A percentile compares a stretch with the other conserved stretches of the same genome.
These are phyloP conservation scores for Coemansia furcata DNA, from an alignment of 192 early-diverging fungal species.

Conservation along the genomic window DNA sequence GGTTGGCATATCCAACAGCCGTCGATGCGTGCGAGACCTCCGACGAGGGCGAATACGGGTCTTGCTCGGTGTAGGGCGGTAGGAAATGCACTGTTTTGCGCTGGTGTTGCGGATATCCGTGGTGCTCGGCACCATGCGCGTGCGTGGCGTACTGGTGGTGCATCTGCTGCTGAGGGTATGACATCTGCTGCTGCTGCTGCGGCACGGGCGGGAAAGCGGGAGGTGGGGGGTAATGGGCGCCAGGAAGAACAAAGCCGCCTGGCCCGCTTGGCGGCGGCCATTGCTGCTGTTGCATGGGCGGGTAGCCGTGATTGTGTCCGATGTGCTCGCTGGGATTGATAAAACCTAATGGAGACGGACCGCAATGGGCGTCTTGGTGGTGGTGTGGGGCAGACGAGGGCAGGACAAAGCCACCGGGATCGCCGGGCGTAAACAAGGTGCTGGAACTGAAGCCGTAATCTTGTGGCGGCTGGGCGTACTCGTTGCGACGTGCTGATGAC, in stretches of 20 bases:
- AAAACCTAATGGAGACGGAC: slow-evolving; percentile 29
- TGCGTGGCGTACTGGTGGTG: background rate
- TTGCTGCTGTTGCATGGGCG: slow-evolving; percentile 6
- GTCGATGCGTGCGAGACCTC: background rate
- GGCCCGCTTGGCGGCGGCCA: slow-evolving; percentile 11
- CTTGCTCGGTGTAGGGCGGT: slow-evolving; percentile 2
- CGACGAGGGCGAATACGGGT: background rate
- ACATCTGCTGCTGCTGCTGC: slow-evolving; percentile 5
- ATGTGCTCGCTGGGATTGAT: slow-evolving; percentile 15
- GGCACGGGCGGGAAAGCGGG: background rate
- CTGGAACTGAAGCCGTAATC: background rate
- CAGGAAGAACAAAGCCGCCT: slow-evolving; percentile 26
- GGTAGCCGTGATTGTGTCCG: background rate
- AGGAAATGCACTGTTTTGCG: background rate
- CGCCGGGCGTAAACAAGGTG: slow-evolving; percentile 32
- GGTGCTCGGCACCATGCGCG: background rate
- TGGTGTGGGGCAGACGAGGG: background rate
- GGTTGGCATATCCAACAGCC: background rate
- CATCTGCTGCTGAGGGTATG: background rate
- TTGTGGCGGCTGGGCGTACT: background rate
- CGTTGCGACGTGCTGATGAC: background rate
- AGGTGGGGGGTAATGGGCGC: slow-evolving; percentile 6
- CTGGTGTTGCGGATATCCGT: background rate
- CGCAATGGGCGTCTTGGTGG: background rate
- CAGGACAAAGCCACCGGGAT: slow-evolving; percentile 40